Conservation (phyloP, 2,329 filamentous ascomycete genomes). For the Penicillium sp. region DNA sequence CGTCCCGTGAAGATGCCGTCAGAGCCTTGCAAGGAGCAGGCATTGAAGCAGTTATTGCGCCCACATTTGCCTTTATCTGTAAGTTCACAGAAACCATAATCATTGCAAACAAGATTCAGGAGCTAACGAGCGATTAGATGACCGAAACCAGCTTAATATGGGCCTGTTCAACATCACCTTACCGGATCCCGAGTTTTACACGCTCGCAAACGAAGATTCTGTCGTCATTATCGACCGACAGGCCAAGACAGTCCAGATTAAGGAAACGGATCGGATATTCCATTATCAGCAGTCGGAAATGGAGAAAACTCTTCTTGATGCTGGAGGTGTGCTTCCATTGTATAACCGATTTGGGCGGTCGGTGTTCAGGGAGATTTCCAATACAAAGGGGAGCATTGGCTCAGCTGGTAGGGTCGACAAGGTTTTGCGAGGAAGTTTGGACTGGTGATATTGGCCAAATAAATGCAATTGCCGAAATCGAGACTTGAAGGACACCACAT, state of each 20-base stretch:
- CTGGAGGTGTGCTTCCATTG: constrained; percentile 7
- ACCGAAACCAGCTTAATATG: constrained; percentile 45
- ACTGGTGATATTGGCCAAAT: background rate
- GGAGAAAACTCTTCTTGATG: constrained; percentile 4
- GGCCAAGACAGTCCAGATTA: background rate
- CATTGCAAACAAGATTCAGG: background rate
- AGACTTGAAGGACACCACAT: too few species aligned
- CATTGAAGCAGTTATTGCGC: constrained; percentile 45
- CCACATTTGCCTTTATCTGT: constrained; percentile 48
- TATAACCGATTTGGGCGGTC: constrained; percentile 4
- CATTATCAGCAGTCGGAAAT: constrained; percentile 6
- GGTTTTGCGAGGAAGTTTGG: background rate
- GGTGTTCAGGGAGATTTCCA: background rate
- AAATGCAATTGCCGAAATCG: too few species aligned
- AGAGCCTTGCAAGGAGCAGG: constrained; percentile 38
- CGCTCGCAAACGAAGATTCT: constrained; percentile 34
- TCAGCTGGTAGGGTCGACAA: background rate
- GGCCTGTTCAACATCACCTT: constrained; percentile 46
- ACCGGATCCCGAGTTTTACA: constrained; percentile 39
- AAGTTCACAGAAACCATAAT: background rate
- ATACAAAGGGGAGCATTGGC: background rate
- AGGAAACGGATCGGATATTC: background rate
- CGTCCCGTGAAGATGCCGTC: constrained; percentile 46
- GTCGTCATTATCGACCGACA: constrained; percentile 42
- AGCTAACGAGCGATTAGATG: constrained; percentile 13